Percentiles rank a stretch among this genome's conserved stretches.
Evolutionary conservation across 768 basidiomycete species (phyloP).

Genomic region (Hygrocybe coccinea): DNA sequence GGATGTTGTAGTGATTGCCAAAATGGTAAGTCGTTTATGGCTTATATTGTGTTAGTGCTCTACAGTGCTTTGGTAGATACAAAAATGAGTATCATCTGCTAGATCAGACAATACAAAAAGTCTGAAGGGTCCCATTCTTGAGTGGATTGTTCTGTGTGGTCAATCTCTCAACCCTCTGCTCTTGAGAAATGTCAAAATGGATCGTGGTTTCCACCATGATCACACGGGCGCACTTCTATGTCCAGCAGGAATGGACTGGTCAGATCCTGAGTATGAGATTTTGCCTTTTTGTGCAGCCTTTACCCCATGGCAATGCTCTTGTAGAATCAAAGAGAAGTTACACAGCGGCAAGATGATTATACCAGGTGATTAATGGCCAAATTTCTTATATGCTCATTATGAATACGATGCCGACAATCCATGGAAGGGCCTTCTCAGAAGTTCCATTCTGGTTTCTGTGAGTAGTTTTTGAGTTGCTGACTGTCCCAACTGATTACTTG

Average conservation of each 20-base stretch:
- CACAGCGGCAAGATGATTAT: not conserved
- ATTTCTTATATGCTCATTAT: not conserved
- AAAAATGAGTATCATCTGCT: not conserved
- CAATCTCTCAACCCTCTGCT: not conserved
- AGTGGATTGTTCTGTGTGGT: not conserved
- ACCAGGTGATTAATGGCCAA: conserved; percentile 1
- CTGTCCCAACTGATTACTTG: not conserved
- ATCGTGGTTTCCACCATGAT: not conserved
- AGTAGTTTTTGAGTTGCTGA: not conserved
- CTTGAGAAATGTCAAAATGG: not conserved
- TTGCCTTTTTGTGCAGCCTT: not conserved
- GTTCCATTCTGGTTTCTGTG: conserved; percentile 2
- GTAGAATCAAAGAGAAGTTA: not conserved
- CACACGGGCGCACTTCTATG: not conserved
- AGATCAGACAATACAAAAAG: conserved; percentile 1
- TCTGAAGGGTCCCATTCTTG: not conserved
- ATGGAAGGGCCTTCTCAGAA: conserved; percentile 2
- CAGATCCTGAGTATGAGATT: not conserved
- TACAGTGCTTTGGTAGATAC: not conserved
- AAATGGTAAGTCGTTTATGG: conserved; percentile 1
- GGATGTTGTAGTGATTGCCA: not conserved
- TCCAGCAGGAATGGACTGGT: not conserved
- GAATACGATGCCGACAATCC: not conserved
- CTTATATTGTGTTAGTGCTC: too few species aligned
- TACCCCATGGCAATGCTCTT: not conserved